A percentile compares a stretch with the other conserved stretches of the same genome.
phyloP scores from a whole-genome alignment of 73 alveolate species.

The Urostyla sp. region DNA sequence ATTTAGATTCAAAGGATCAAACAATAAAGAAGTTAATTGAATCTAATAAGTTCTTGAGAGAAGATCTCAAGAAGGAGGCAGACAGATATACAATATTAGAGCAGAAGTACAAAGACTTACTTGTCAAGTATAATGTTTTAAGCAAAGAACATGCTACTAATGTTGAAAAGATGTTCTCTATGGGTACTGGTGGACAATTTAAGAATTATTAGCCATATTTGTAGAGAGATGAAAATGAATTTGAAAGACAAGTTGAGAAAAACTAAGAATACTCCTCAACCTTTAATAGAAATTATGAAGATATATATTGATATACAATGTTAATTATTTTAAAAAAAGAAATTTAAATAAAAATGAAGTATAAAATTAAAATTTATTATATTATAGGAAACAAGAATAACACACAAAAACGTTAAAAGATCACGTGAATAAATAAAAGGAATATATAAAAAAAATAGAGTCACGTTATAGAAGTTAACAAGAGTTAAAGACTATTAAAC shows the following conservation, averaged over 20 bases:
- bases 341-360: no score
- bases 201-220: constrained; percentile 18
- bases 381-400: no score
- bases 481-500: constrained; percentile 1
- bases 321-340: background rate
- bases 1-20: constrained; percentile 32
- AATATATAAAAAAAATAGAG: background rate
- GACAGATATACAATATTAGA: constrained; percentile 41
- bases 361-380: no score
- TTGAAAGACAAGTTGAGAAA: background rate
- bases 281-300: constrained; percentile 19
- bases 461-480: constrained; percentile 16
- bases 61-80: constrained; percentile 48
- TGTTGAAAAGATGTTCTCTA: constrained; percentile 45
- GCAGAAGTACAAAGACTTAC: constrained; percentile 54
- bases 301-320: constrained; percentile 3
- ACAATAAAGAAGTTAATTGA: constrained; percentile 54
- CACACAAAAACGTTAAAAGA: no score
- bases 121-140: constrained; percentile 5
- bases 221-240: constrained; percentile 5
- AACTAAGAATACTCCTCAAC: background rate
- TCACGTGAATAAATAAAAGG: background rate
- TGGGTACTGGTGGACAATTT: constrained; percentile 51
- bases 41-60: constrained; percentile 57
- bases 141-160: constrained; percentile 48